These are phyloP conservation scores for Aciculosporium take DNA, from an alignment of 2,329 filamentous ascomycete genomes.

Conservation along the genomic window DNA sequence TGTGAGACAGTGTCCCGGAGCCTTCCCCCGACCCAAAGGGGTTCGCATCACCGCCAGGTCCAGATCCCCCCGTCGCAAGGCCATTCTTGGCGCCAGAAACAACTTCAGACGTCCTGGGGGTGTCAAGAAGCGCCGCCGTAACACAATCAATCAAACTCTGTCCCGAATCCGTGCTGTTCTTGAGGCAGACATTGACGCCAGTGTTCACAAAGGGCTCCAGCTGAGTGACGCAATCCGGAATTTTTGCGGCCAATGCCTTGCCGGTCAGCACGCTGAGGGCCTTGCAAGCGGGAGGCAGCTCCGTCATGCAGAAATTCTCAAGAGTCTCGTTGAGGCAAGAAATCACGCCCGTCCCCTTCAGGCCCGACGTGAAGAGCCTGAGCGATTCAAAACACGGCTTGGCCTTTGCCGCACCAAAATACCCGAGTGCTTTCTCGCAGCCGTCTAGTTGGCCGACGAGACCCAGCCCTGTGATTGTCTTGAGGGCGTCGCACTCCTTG, in stretches of 20 bases:
- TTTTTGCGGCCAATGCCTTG: not conserved
- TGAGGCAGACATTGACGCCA: not conserved
- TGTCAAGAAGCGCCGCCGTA: not conserved
- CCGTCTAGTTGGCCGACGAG: not conserved
- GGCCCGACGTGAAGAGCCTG: not conserved
- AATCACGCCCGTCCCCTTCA: slow-evolving; percentile 1
- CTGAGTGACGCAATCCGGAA: slow-evolving; percentile 2
- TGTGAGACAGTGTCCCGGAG: not conserved
- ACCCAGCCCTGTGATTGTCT: not conserved
- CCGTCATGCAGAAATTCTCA: slow-evolving; percentile 1
- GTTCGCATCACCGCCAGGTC: too few relatives aligned
- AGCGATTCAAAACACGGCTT: slow-evolving; percentile 3
- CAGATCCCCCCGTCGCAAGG: too few relatives aligned
- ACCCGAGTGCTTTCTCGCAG: slow-evolving; percentile 4
- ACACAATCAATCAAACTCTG: not conserved
- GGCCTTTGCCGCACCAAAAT: not conserved
- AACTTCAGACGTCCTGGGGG: too few relatives aligned
- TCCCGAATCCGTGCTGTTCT: not conserved
- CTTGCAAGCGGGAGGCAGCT: slow-evolving; percentile 5
- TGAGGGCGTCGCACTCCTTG: not conserved
- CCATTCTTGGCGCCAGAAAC: too few relatives aligned
- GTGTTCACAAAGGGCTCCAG: slow-evolving; percentile 5
- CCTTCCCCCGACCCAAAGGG: too few relatives aligned
- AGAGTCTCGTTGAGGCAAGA: slow-evolving; percentile 4
- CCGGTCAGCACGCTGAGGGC: not conserved